A percentile compares a stretch with the other conserved stretches of the same genome.
Conservation (phyloP, 345 rosid genomes). For the Cardiospermum halicacabum region DNA sequence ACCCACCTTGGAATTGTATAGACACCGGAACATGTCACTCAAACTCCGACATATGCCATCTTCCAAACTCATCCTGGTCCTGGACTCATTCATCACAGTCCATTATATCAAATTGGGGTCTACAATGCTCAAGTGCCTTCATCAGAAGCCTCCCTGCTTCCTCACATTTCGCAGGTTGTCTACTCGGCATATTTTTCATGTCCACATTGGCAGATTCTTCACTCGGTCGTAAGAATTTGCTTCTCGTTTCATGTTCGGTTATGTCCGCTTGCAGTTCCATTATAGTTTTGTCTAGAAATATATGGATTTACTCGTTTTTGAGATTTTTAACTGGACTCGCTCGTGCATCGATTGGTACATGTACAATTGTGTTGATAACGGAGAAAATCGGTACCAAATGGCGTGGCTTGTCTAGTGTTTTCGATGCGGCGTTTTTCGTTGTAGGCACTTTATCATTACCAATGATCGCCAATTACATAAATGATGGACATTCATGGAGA, state of each 20-base stretch:
- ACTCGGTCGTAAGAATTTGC: slow-evolving; percentile 51
- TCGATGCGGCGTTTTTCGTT: slow-evolving; percentile 40
- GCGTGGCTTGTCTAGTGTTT: slow-evolving; percentile 42
- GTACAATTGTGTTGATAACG: slow-evolving; percentile 34
- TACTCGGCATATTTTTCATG: slow-evolving; percentile 44
- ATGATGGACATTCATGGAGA: slow-evolving; percentile 28
- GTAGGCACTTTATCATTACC: slow-evolving; percentile 53
- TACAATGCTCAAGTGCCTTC: slow-evolving; percentile 40
- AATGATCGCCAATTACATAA: slow-evolving; percentile 19
- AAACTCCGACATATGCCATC: slow-evolving; percentile 27
- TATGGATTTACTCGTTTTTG: slow-evolving; percentile 40
- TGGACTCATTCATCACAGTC: slow-evolving; percentile 36
- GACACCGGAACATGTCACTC: slow-evolving; percentile 17
- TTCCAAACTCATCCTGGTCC: slow-evolving; percentile 35
- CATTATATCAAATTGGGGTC: slow-evolving; percentile 50
- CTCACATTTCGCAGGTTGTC: slow-evolving; percentile 50
- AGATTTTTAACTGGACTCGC: neutral
- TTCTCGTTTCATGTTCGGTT: slow-evolving; percentile 32
- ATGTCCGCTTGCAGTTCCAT: slow-evolving; percentile 37
- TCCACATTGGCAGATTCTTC: slow-evolving; percentile 46
- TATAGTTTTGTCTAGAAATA: slow-evolving; percentile 28
- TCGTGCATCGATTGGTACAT: neutral
- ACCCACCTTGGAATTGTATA: slow-evolving; percentile 49
- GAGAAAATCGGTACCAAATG: slow-evolving; percentile 38
- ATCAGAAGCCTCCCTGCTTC: slow-evolving; percentile 51